Conservation (phyloP, 2,329 filamentous ascomycete species). For the Lachnellula cervina region DNA sequence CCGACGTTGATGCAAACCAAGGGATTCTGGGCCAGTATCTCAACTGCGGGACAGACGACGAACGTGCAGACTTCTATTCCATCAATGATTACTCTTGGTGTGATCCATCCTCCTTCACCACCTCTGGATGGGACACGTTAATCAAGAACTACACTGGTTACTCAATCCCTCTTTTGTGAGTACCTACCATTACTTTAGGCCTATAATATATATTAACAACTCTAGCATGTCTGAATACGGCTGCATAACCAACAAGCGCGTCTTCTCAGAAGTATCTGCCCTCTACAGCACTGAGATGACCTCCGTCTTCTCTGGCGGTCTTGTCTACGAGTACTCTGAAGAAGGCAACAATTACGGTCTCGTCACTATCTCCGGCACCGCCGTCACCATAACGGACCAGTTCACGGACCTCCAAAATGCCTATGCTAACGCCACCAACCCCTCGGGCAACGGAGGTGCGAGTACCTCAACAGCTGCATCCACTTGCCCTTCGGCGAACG, state of each 20-base stretch:
- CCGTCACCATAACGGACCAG: slow-evolving; percentile 39
- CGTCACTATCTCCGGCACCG: slow-evolving; percentile 29
- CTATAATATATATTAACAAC: background rate
- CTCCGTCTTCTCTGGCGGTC: slow-evolving; percentile 83
- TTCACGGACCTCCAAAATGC: slow-evolving; percentile 45
- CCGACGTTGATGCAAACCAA: slow-evolving; percentile 65
- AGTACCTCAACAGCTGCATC: slow-evolving; percentile 32
- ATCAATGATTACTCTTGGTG: slow-evolving; percentile 67
- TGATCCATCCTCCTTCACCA: slow-evolving; percentile 52
- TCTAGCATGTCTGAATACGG: slow-evolving; percentile 76
- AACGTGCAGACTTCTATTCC: slow-evolving; percentile 62
- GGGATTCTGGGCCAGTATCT: slow-evolving; percentile 66
- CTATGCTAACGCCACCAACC: slow-evolving; percentile 40
- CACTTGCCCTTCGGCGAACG: slow-evolving; percentile 41
- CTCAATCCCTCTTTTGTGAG: slow-evolving; percentile 54
- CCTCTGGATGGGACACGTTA: slow-evolving; percentile 64
- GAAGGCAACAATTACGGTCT: slow-evolving; percentile 72
- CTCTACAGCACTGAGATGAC: slow-evolving; percentile 84
- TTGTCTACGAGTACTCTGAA: slow-evolving; percentile 91
- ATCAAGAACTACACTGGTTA: slow-evolving; percentile 63
- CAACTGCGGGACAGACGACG: slow-evolving; percentile 65
- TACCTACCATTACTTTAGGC: background rate
- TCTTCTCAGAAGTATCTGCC: slow-evolving; percentile 73
- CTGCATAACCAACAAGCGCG: slow-evolving; percentile 74
- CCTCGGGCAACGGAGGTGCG: slow-evolving; percentile 48